Percentiles rank a stretch among this genome's conserved stretches.
These are phyloP conservation scores for Hygrophoropsis aurantiaca DNA, from an alignment of 768 basidiomycete genomes.

Conservation along the genomic window DNA sequence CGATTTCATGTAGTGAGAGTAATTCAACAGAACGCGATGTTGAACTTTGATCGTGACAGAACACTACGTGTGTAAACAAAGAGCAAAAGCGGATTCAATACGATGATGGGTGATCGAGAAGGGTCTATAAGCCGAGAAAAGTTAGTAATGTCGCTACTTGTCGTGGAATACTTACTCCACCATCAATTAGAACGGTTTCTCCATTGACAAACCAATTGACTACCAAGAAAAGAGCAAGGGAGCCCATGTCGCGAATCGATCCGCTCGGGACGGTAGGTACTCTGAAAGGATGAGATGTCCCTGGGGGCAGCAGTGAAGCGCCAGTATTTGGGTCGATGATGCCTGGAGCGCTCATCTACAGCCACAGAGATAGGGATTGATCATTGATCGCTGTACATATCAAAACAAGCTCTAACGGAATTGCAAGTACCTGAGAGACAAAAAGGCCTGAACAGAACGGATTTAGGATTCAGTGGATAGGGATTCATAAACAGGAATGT, in stretches of 20 bases:
- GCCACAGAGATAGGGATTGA: background rate
- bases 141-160: background rate
- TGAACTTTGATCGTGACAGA: no score
- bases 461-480: background rate
- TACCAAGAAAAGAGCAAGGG: constrained; percentile 42
- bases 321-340: constrained; percentile 22
- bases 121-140: constrained; percentile 22
- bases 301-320: constrained; percentile 17
- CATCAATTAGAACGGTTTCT: constrained; percentile 49
- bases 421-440: constrained; percentile 20
- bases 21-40: no score
- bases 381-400: background rate
- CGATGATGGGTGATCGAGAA: constrained; percentile 38
- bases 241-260: constrained; percentile 42
- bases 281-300: constrained; percentile 24
- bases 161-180: constrained; percentile 38
- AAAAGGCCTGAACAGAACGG: constrained; percentile 26
- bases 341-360: constrained; percentile 32
- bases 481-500: background rate
- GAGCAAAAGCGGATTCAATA: constrained; percentile 18
- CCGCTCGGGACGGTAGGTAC: constrained; percentile 34
- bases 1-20: no score
- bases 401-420: background rate
- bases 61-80: no score
- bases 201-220: constrained; percentile 50